A percentile compares a stretch with the other conserved stretches of the same genome.
Conservation (phyloP, 1,139 yeast genomes). For the Pichia cactophila region DNA sequence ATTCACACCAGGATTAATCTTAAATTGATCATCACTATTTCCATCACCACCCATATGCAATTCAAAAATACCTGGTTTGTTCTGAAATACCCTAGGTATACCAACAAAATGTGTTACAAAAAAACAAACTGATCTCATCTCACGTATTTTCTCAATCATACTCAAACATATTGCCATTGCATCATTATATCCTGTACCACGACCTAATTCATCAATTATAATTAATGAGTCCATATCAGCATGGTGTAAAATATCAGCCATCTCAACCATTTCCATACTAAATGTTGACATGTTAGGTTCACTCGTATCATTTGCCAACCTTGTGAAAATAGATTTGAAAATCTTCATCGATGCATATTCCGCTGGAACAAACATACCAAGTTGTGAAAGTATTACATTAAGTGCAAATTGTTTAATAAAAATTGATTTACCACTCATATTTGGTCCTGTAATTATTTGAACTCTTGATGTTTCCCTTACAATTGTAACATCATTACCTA, state of each 20-base stretch:
- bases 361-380: constrained; percentile 42
- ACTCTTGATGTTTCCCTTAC: constrained; percentile 32
- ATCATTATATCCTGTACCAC: constrained; percentile 39
- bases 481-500: constrained; percentile 33
- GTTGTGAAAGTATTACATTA: constrained; percentile 37
- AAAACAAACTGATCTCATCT: constrained; percentile 24
- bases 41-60: constrained; percentile 25
- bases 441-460: constrained; percentile 40
- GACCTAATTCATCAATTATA: constrained; percentile 45
- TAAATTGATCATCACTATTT: constrained; percentile 27
- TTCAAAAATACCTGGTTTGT: constrained; percentile 17
- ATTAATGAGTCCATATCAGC: constrained; percentile 32
- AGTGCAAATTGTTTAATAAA: constrained; percentile 42
- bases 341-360: constrained; percentile 35
- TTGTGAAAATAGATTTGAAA: constrained; percentile 35
- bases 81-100: constrained; percentile 29
- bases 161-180: constrained; percentile 37
- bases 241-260: constrained; percentile 34
- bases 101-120: constrained; percentile 35
- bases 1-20: constrained; percentile 21
- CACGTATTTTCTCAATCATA: constrained; percentile 30
- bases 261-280: constrained; percentile 42
- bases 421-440: constrained; percentile 50
- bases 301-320: constrained; percentile 38
- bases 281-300: constrained; percentile 40